Conservation (phyloP, 164 flowering plant species). For the Sedum album region DNA sequence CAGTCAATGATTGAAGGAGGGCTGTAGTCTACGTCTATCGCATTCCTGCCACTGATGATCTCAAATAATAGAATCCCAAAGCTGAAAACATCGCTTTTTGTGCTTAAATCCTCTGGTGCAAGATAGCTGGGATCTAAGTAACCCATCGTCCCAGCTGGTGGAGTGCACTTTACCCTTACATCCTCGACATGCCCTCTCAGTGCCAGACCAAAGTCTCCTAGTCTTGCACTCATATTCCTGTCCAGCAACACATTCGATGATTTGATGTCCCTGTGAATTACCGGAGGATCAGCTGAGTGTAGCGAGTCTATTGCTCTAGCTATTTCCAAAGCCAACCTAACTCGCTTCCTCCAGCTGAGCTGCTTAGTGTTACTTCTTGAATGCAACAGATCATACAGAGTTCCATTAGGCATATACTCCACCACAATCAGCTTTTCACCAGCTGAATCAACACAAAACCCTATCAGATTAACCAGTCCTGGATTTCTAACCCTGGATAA, state of each 20-base stretch:
- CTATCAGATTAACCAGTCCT: constrained; percentile 61
- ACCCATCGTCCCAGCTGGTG: constrained; percentile 82
- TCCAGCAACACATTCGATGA: constrained; percentile 77
- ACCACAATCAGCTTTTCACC: constrained; percentile 46
- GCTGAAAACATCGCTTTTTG: constrained; percentile 72
- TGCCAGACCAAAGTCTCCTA: constrained; percentile 82
- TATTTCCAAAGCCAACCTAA: constrained; percentile 49
- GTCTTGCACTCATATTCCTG: constrained; percentile 36
- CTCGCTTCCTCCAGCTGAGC: constrained; percentile 17
- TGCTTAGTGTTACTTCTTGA: neutral
- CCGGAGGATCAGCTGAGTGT: constrained; percentile 64
- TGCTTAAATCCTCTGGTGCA: constrained; percentile 54
- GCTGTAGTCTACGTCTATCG: constrained; percentile 68
- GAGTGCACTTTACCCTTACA: constrained; percentile 45
- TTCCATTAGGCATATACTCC: constrained; percentile 81
- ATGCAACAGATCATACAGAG: constrained; percentile 44
- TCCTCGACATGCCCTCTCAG: constrained; percentile 71
- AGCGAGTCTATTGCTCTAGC: constrained; percentile 56
- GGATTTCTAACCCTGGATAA: constrained; percentile 46
- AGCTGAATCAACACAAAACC: constrained; percentile 31
- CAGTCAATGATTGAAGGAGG: constrained; percentile 87
- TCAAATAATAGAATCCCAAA: constrained; percentile 66
- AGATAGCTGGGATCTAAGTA: constrained; percentile 71
- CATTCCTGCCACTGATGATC: constrained; percentile 64
- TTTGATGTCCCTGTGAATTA: constrained; percentile 86